Conservation (phyloP, 305 asterid genomes). For the Fraxinus xanthoxyloides region DNA sequence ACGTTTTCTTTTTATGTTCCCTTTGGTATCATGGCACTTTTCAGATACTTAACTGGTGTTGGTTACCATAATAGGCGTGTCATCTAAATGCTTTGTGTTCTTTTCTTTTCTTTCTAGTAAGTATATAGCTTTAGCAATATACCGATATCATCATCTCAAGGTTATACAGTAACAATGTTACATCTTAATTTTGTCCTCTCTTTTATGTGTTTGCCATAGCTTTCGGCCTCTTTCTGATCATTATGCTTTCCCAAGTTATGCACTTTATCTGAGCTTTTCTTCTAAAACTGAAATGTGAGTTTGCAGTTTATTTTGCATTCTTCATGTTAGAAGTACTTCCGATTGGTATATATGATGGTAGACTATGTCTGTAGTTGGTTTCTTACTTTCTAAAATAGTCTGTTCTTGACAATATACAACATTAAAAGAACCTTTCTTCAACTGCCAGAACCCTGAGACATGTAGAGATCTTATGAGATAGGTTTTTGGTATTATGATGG, state of each 20-base stretch:
- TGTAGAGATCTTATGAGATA: constrained; percentile 11
- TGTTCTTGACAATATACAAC: not conserved
- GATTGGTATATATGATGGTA: constrained; percentile 5
- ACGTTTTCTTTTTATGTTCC: constrained; percentile 10
- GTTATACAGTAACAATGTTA: not conserved
- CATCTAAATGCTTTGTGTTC: not conserved
- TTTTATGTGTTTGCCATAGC: not conserved
- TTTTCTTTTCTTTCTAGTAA: not conserved
- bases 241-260: not conserved
- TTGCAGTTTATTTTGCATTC: not conserved
- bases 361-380: constrained; percentile 4
- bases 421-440: not conserved
- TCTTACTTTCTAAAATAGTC: not conserved
- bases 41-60: not conserved
- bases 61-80: not conserved
- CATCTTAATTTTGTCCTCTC: not conserved
- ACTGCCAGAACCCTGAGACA: constrained; percentile 6
- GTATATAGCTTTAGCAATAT: not conserved
- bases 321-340: not conserved
- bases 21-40: not conserved
- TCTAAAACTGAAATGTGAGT: not conserved
- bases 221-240: not conserved
- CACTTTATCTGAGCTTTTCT: not conserved
- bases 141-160: not conserved
- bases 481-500: constrained; percentile 1